These are phyloP conservation scores for Ustilago sp. DNA, from an alignment of 1,284 basidiomycete genomes.

Conservation along the genomic window DNA sequence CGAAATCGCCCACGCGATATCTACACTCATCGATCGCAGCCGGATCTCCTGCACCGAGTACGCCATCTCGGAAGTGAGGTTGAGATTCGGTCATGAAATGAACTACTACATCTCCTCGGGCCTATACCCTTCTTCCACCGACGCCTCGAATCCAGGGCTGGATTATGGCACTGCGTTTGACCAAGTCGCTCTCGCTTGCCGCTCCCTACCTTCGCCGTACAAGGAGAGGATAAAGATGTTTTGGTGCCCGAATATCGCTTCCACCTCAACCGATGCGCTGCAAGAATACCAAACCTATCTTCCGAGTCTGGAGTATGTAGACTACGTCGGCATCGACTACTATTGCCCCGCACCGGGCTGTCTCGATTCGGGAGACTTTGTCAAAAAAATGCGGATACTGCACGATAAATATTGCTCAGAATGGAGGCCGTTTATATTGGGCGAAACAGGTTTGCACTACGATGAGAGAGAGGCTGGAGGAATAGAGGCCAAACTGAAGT, in stretches of 20 bases:
- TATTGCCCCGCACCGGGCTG: constrained; percentile 32
- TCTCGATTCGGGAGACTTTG: constrained; percentile 21
- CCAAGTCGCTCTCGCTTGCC: constrained; percentile 28
- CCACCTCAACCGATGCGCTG: constrained; percentile 13
- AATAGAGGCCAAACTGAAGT: constrained; percentile 20
- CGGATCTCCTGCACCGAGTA: not conserved
- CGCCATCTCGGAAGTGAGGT: constrained; percentile 23
- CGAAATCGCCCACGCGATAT: constrained; percentile 29
- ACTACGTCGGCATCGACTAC: constrained; percentile 47
- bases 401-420: constrained; percentile 27
- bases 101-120: constrained; percentile 44
- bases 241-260: constrained; percentile 49
- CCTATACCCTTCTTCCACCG: constrained; percentile 21
- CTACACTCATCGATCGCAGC: constrained; percentile 21
- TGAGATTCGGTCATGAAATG: constrained; percentile 41
- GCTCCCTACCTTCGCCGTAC: not conserved
- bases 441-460: constrained; percentile 44
- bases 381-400: constrained; percentile 28
- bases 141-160: constrained; percentile 7
- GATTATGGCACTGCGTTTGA: constrained; percentile 30
- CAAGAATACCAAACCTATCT: constrained; percentile 32
- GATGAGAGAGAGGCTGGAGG: constrained; percentile 7
- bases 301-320: constrained; percentile 17
- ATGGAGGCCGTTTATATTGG: constrained; percentile 22
- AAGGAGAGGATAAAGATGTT: constrained; percentile 28